Base-by-base conservation (phyloP, 2,329 filamentous ascomycete species). In the Penicillium italicum region DNA sequence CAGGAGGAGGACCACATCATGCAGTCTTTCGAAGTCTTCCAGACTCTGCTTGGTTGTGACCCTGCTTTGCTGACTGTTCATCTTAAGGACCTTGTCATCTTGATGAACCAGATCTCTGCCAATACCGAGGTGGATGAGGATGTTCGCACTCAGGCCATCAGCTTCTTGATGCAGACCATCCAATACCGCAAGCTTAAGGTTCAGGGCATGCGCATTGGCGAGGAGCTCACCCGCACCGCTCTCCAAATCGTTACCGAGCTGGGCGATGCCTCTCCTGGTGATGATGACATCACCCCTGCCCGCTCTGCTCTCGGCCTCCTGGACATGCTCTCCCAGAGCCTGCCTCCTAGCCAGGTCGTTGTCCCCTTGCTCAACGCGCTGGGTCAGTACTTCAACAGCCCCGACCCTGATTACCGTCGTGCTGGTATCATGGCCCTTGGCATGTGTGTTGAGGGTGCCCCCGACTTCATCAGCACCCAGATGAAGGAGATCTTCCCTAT, bases 391-490 rank as follows among this genome's bases (percentile, higher is more conserved):
- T 90, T 93, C 64, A 83, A 83, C 65, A 87, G 85, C 69, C 76
- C 82, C 57, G 83, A 95, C 68, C 83, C 91, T 34, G 86, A 90
- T 66, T 88, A 89, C 77, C 87, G 93, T 57, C 89, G 93, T 75
- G 92, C 93, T 52, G 92, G 90, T 75, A 94, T 97, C 70, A 82
- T 97, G 60, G 88, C 93, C 46, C 83, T 99, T 5, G 93, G 93
- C 57, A 95, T 93, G 79, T 93, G 90, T 66, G 93, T 96, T 50
- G 94, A 97, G 79, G 94, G 94, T 66, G 93, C 94, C 30, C 94
- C 94, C 16, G 94, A 99, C 74, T 99, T 97, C 76, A 91, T 97
- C 69, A 91, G 90, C 61, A 96, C 92, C 20, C 94, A 99, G 76
- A 84, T 97, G 60, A 82, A 88, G 68, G 84, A 88, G 62, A 88